phyloP scores from a whole-genome alignment of 176 grass and related monocot genomes.

The Dactylis glomerata region DNA sequence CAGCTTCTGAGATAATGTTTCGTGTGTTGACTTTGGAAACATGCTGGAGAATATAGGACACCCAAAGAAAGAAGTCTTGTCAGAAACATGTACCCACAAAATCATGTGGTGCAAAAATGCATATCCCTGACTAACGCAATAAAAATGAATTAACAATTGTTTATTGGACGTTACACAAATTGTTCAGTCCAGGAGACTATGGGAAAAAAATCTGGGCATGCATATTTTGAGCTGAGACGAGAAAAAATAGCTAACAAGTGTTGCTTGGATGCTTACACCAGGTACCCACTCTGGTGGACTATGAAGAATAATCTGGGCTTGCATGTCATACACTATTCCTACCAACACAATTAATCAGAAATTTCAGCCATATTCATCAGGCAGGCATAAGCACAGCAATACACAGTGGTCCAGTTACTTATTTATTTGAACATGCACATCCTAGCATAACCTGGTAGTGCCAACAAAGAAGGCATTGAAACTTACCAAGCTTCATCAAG shows the following conservation, averaged over 20 bases:
- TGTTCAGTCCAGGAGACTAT: background rate
- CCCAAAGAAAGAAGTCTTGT: slow-evolving; percentile 22
- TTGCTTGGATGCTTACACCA: slow-evolving; percentile 4
- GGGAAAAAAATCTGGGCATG: background rate
- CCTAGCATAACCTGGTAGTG: slow-evolving; percentile 13
- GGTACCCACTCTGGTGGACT: background rate
- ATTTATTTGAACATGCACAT: background rate
- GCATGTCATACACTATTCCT: slow-evolving; percentile 10
- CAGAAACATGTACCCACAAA: slow-evolving; percentile 35
- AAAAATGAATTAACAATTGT: background rate
- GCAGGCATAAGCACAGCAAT: slow-evolving; percentile 8
- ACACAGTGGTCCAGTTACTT: background rate
- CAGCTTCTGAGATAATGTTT: slow-evolving; percentile 79
- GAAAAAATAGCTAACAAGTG: background rate
- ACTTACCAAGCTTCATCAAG: slow-evolving; percentile 97
- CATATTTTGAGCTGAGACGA: background rate
- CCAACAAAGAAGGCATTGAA: slow-evolving; percentile 5
- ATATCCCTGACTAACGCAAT: background rate
- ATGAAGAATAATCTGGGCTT: background rate
- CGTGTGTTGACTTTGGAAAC: slow-evolving; percentile 88
- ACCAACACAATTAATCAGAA: slow-evolving; percentile 14
- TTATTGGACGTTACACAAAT: slow-evolving; percentile 1
- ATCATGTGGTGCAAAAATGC: slow-evolving; percentile 16
- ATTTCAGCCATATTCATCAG: slow-evolving; percentile 23
- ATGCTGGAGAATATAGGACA: slow-evolving; percentile 52